A percentile compares a stretch with the other conserved stretches of the same genome.
phyloP scores from a whole-genome alignment of 2,329 filamentous ascomycete genomes.

The Colletotrichum higginsianum region DNA sequence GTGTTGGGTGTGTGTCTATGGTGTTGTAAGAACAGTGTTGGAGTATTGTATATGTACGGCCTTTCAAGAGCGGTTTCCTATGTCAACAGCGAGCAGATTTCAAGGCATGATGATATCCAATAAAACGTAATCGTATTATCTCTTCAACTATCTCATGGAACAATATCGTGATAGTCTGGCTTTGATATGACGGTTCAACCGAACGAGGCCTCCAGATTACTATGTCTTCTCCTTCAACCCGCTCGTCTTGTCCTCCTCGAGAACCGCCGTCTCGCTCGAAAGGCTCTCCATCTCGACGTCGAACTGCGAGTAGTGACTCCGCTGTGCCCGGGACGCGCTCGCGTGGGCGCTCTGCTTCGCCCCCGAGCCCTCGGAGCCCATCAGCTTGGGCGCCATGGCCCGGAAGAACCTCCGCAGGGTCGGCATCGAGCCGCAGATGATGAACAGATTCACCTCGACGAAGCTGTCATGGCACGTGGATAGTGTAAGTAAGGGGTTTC shows the following conservation, averaged over 20 bases:
- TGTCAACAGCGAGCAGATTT: conserved; percentile 4
- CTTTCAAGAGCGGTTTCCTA: not conserved
- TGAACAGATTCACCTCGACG: too few species aligned
- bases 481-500: too few species aligned
- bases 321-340: conserved; percentile 3
- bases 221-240: too few species aligned
- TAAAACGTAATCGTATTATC: not conserved
- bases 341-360: not conserved
- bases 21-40: conserved; percentile 3
- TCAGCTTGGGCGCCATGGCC: too few species aligned
- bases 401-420: too few species aligned
- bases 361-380: not conserved
- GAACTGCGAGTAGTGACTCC: conserved; percentile 25
- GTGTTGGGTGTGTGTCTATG: not conserved
- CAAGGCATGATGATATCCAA: conserved; percentile 19
- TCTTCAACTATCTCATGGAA: too few species aligned
- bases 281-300: conserved; percentile 30
- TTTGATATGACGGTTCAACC: too few species aligned
- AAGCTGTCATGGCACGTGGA: too few species aligned
- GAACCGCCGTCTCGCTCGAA: conserved; percentile 18
- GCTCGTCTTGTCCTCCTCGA: not conserved
- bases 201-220: too few species aligned
- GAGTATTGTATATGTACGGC: not conserved
- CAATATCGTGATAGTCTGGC: too few species aligned
- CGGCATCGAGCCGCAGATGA: too few species aligned